Percentiles rank a stretch among this genome's conserved stretches.
Conservation (phyloP, 192 early-diverging fungal species). For the Physocladia obscura region DNA sequence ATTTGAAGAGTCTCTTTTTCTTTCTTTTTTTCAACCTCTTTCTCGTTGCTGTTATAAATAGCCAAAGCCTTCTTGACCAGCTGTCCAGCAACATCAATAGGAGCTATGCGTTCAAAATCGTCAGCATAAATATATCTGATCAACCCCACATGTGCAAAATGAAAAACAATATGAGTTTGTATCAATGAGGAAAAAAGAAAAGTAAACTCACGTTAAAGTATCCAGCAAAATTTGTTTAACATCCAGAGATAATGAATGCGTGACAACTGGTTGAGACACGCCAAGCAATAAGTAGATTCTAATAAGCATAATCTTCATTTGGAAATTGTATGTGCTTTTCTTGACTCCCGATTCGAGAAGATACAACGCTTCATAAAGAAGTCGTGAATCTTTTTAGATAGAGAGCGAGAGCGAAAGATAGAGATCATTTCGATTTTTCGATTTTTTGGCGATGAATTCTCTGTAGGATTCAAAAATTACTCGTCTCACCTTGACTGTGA, state of each 20-base stretch:
- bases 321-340: slow-evolving; percentile 77
- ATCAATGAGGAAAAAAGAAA: background rate
- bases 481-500: slow-evolving; percentile 11
- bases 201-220: slow-evolving; percentile 63
- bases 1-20: background rate
- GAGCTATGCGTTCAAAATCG: slow-evolving; percentile 53
- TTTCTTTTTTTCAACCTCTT: slow-evolving; percentile 69
- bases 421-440: no score
- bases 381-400: background rate
- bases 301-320: slow-evolving; percentile 84
- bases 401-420: no score
- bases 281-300: slow-evolving; percentile 74
- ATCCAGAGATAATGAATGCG: slow-evolving; percentile 69
- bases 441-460: no score
- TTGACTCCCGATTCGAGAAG: slow-evolving; percentile 75
- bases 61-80: slow-evolving; percentile 60
- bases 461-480: background rate
- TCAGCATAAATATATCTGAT: slow-evolving; percentile 68
- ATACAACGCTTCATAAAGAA: slow-evolving; percentile 45
- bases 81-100: slow-evolving; percentile 49
- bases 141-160: background rate
- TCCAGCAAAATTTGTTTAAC: slow-evolving; percentile 93
- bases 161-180: no score
- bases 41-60: slow-evolving; percentile 76
- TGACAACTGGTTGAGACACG: slow-evolving; percentile 21